Conservation (phyloP, 2,329 filamentous ascomycete genomes). For the Cladobotryum protrusum region DNA sequence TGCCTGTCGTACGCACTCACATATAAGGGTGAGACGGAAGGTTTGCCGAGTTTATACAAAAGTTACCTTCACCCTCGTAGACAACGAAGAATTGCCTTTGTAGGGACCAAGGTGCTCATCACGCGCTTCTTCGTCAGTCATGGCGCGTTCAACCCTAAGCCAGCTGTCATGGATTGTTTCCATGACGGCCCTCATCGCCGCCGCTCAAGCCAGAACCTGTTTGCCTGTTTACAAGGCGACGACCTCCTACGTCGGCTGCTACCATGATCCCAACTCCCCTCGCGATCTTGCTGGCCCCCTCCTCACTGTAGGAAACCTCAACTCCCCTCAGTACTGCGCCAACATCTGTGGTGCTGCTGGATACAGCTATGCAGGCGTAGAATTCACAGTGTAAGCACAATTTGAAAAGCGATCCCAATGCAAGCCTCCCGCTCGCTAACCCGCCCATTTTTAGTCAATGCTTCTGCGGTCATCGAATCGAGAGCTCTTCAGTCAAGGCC, state of each 20-base stretch:
- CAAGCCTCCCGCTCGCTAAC: too few relatives aligned
- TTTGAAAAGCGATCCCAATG: not conserved
- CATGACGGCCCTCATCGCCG: constrained; percentile 4
- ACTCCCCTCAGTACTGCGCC: constrained; percentile 14
- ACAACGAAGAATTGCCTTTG: too few relatives aligned
- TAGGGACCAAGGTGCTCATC: too few relatives aligned
- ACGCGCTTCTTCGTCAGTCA: not conserved
- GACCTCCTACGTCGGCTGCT: constrained; percentile 10
- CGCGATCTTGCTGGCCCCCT: constrained; percentile 11
- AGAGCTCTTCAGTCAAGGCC: constrained; percentile 11
- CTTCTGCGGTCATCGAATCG: constrained; percentile 13
- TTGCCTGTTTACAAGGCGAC: constrained; percentile 11
- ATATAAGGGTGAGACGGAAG: too few relatives aligned
- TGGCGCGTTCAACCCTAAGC: constrained; percentile 1
- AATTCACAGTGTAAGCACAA: constrained; percentile 11
- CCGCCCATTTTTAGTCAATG: constrained; percentile 9
- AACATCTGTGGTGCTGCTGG: constrained; percentile 15
- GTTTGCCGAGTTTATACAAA: too few relatives aligned
- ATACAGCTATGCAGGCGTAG: constrained; percentile 11
- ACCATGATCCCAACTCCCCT: constrained; percentile 11
- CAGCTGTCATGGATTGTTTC: constrained; percentile 6
- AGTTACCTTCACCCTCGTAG: too few relatives aligned
- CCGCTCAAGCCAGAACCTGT: constrained; percentile 9
- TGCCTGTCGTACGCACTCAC: too few relatives aligned
- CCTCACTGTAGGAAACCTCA: constrained; percentile 11